These are phyloP conservation scores for Naganishia cerealis DNA, from an alignment of 1,284 basidiomycete species.

Conservation along the genomic window DNA sequence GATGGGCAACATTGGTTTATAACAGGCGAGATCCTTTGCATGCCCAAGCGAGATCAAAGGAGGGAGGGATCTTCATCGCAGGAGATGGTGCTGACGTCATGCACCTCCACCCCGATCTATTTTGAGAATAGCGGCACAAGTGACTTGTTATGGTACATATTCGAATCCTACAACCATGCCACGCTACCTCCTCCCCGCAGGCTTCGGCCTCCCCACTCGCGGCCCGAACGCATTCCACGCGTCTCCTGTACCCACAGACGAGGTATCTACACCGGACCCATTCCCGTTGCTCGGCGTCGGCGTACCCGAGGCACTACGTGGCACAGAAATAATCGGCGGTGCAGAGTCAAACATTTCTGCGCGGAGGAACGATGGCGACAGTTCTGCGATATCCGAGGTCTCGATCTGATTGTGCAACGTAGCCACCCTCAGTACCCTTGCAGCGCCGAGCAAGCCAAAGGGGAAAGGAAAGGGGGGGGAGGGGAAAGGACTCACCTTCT, in stretches of 20 bases:
- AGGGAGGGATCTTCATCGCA: too few relatives aligned
- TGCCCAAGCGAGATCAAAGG: too few relatives aligned
- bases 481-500: slow-evolving; percentile 44
- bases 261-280: background rate
- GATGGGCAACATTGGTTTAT: background rate
- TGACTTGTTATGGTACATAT: too few relatives aligned
- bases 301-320: background rate
- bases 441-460: slow-evolving; percentile 50
- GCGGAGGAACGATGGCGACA: slow-evolving; percentile 65
- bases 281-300: slow-evolving; percentile 7
- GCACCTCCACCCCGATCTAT: too few relatives aligned
- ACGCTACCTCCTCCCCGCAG: slow-evolving; percentile 15
- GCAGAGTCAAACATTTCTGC: slow-evolving; percentile 57
- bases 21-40: too few relatives aligned
- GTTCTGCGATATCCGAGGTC: slow-evolving; percentile 73
- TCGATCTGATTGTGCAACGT: slow-evolving; percentile 62
- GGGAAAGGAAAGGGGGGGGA: slow-evolving; percentile 40
- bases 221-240: slow-evolving; percentile 28
- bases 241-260: background rate
- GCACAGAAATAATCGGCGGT: background rate
- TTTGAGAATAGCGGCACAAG: too few relatives aligned
- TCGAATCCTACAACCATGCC: background rate
- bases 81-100: too few relatives aligned
- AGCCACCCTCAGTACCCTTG: too few relatives aligned
- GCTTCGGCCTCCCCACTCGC: slow-evolving; percentile 23